Evolutionary conservation across 192 early-diverging fungal genomes (phyloP).

Genomic region (Podila horticola): DNA sequence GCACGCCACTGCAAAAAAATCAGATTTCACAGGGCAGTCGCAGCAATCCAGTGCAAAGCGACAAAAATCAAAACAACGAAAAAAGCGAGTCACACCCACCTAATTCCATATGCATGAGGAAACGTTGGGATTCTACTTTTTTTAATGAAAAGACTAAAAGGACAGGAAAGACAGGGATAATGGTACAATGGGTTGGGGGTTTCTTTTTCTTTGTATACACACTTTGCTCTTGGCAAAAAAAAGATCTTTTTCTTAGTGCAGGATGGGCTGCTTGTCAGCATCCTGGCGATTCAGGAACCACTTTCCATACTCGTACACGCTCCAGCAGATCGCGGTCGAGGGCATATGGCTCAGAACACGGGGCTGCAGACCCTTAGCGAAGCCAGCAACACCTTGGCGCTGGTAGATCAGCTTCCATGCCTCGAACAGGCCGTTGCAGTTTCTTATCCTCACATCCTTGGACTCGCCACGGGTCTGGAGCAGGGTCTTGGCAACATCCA

Average conservation of each 20-base stretch:
- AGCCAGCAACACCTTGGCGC: conserved; percentile 80
- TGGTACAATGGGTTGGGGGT: conserved; percentile 23
- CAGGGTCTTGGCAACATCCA: conserved; percentile 95
- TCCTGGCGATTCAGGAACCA: conserved; percentile 61
- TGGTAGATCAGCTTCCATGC: conserved; percentile 83
- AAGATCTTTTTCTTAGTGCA: conserved; percentile 17
- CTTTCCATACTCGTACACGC: conserved; percentile 90
- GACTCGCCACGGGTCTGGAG: conserved; percentile 91
- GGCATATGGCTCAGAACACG: conserved; percentile 93
- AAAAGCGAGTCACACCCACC: not conserved
- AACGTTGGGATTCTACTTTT: not conserved
- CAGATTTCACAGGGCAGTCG: not conserved
- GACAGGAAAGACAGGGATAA: not conserved
- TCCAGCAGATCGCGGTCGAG: conserved; percentile 95
- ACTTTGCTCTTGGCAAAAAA: conserved; percentile 1
- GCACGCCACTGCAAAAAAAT: not conserved
- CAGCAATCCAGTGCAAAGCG: not conserved
- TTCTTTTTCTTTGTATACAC: not conserved
- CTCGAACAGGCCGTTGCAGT: conserved; percentile 75
- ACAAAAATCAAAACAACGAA: conserved; percentile 1
- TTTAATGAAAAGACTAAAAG: not conserved
- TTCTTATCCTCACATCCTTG: conserved; percentile 75
- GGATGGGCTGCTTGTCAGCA: conserved; percentile 49
- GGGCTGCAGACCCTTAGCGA: conserved; percentile 81
- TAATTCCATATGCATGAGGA: not conserved